A percentile compares a stretch with the other conserved stretches of the same genome.
Conservation (phyloP, 2,329 filamentous ascomycete genomes). For the Didymella exigua region DNA sequence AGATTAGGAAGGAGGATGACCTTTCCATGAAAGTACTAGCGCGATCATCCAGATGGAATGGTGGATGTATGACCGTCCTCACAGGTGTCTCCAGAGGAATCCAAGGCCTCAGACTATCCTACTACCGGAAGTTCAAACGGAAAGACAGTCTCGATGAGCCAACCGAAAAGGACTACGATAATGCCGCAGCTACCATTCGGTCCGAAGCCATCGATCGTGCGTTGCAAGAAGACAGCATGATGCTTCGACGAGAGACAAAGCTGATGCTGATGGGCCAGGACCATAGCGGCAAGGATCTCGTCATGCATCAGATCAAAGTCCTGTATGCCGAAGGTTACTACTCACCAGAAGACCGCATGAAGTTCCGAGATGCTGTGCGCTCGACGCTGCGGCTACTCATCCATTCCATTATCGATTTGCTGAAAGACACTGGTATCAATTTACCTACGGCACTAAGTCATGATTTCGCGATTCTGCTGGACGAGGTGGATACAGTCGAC, state of each 20-base stretch:
- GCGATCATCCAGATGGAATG: conserved; percentile 38
- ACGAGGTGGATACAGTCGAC: conserved; percentile 42
- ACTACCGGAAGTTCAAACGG: conserved; percentile 35
- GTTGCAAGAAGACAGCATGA: conserved; percentile 41
- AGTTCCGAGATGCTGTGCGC: conserved; percentile 33
- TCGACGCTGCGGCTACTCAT: conserved; percentile 41
- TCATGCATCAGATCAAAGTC: conserved; percentile 47
- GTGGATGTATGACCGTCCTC: conserved; percentile 35
- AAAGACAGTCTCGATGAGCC: conserved; percentile 25
- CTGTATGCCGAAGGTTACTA: conserved; percentile 45
- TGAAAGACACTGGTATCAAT: conserved; percentile 44
- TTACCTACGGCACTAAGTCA: conserved; percentile 33
- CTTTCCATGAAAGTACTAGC: conserved; percentile 37
- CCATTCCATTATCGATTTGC: conserved; percentile 44
- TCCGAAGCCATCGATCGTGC: conserved; percentile 46
- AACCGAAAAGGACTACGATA: conserved; percentile 40
- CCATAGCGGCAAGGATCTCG: conserved; percentile 43
- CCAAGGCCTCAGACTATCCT: conserved; percentile 41
- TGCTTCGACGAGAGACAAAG: conserved; percentile 42
- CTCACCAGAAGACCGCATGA: conserved; percentile 36
- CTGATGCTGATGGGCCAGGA: conserved; percentile 38
- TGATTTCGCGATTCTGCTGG: conserved; percentile 41
- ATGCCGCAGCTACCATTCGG: conserved; percentile 39
- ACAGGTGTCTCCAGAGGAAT: conserved; percentile 42
- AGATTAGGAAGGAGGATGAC: conserved; percentile 43